These are phyloP conservation scores for Gillenia trifoliata DNA, from an alignment of 306 rosid genomes.

Conservation along the genomic window DNA sequence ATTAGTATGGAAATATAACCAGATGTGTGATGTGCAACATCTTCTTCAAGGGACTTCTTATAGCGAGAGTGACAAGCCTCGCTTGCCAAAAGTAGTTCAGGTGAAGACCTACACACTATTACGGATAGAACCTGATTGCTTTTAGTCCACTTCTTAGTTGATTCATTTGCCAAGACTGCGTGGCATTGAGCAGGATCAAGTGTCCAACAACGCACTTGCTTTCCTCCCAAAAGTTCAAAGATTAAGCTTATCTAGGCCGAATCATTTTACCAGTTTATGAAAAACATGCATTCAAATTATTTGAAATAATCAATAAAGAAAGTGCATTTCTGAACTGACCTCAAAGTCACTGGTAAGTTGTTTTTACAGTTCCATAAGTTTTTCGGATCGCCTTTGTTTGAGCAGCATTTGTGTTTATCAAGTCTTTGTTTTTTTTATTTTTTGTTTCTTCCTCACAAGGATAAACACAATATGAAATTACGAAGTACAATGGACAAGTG, in stretches of 20 bases:
- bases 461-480: too few species aligned
- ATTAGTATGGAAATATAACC: too few species aligned
- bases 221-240: slow-evolving; percentile 11
- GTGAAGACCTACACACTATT: slow-evolving; percentile 44
- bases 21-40: slow-evolving; percentile 50
- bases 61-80: slow-evolving; percentile 47
- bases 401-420: slow-evolving; percentile 25
- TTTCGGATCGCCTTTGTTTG: slow-evolving; percentile 36
- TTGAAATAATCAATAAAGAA: not conserved
- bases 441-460: too few species aligned
- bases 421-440: too few species aligned
- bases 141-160: slow-evolving; percentile 39
- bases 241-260: too few species aligned
- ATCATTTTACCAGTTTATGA: not conserved
- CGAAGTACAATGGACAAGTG: too few species aligned
- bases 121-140: slow-evolving; percentile 40
- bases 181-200: slow-evolving; percentile 53
- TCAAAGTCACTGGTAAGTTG: slow-evolving; percentile 54
- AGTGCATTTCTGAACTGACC: slow-evolving; percentile 26
- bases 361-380: slow-evolving; percentile 37
- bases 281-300: not conserved
- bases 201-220: slow-evolving; percentile 59
- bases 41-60: slow-evolving; percentile 59
- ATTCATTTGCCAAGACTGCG: slow-evolving; percentile 40
- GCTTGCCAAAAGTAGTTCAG: slow-evolving; percentile 35